A percentile compares a stretch with the other conserved stretches of the same genome.
These are phyloP conservation scores for Cytospora mali DNA, from an alignment of 2,329 filamentous ascomycete species.

Conservation along the genomic window DNA sequence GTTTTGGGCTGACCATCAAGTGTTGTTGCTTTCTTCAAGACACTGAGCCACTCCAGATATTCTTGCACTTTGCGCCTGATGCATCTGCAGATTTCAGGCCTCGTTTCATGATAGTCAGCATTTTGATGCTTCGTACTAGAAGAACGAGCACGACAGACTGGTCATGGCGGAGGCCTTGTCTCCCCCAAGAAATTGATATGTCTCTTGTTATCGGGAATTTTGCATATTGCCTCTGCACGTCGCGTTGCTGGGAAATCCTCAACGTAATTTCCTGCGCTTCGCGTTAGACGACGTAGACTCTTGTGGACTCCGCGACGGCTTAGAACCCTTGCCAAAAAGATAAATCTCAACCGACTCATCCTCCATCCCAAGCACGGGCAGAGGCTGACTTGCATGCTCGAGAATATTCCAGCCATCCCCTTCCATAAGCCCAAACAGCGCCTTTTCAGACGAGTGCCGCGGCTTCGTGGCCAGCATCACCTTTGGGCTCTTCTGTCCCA, in stretches of 20 bases:
- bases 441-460: slow-evolving; percentile 55
- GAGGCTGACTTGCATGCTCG: slow-evolving; percentile 45
- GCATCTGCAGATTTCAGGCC: background rate
- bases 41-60: background rate
- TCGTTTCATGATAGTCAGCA: background rate
- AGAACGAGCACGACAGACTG: background rate
- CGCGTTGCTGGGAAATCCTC: background rate
- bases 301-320: background rate
- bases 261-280: slow-evolving; percentile 17
- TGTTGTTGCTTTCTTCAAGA: background rate
- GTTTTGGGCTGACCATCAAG: background rate
- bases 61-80: background rate
- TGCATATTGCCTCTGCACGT: background rate
- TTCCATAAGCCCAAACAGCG: slow-evolving; percentile 51
- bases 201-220: too few species aligned
- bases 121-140: background rate
- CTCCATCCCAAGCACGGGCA: slow-evolving; percentile 50
- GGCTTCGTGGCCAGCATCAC: slow-evolving; percentile 60
- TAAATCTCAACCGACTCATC: slow-evolving; percentile 55
- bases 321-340: slow-evolving; percentile 45
- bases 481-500: slow-evolving; percentile 35
- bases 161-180: background rate
- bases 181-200: background rate
- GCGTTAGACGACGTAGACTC: slow-evolving; percentile 1
- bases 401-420: slow-evolving; percentile 48